Evolutionary conservation across 306 rosid species (phyloP).

Genomic region (Ochetophila trinervis): DNA sequence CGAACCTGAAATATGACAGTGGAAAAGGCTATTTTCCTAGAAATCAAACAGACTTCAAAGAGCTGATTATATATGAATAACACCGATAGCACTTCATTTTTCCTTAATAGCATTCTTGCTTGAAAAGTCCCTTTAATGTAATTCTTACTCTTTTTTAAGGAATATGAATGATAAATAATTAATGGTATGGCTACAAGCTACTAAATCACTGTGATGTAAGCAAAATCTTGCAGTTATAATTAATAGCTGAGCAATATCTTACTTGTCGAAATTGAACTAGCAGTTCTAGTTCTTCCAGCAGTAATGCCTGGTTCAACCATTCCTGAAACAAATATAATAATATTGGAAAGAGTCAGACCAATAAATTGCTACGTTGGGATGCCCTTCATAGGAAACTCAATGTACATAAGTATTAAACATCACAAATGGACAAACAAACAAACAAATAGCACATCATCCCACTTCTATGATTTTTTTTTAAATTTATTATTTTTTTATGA

Average conservation of each 20-base stretch:
- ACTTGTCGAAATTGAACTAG: conserved; percentile 44
- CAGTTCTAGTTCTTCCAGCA: conserved; percentile 40
- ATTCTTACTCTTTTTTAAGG: not conserved
- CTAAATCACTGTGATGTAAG: not conserved
- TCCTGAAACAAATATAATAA: conserved; percentile 49
- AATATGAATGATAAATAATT: not conserved
- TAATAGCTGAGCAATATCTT: conserved; percentile 22
- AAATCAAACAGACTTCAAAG: too few species aligned
- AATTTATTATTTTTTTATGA: not conserved
- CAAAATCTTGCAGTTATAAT: not conserved
- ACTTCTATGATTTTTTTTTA: not conserved
- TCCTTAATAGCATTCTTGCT: too few species aligned
- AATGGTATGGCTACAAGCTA: not conserved
- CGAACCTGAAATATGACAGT: too few species aligned
- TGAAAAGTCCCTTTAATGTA: not conserved
- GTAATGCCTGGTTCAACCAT: conserved; percentile 49
- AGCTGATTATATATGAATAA: too few species aligned
- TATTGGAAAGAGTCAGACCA: conserved; percentile 22
- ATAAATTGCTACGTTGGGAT: conserved; percentile 16
- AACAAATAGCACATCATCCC: too few species aligned
- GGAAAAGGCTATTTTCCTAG: too few species aligned
- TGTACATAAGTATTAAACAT: not conserved
- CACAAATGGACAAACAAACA: not conserved
- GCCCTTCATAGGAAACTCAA: not conserved
- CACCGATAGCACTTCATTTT: too few species aligned